Conservation (phyloP, 495 filamentous ascomycete genomes). For the Tuber borchii region DNA sequence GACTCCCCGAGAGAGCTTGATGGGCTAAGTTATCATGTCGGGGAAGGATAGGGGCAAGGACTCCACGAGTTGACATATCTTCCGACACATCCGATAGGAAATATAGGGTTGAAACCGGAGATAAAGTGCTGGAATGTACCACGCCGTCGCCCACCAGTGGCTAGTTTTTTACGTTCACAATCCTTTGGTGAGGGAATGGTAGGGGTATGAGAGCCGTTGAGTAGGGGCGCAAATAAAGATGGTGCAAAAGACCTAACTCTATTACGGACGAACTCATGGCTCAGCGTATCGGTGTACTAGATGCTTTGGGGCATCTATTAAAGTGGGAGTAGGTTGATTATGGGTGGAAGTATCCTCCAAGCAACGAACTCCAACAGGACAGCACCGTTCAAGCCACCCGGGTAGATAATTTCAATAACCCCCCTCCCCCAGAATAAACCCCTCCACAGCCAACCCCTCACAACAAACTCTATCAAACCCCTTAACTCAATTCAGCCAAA, state of each 20-base stretch:
- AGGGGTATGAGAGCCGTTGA: neutral
- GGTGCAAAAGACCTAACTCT: neutral
- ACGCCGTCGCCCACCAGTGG: neutral
- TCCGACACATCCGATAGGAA: neutral
- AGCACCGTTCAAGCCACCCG: neutral
- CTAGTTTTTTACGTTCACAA: neutral
- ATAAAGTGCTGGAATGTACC: conserved; percentile 6
- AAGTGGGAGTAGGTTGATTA: neutral
- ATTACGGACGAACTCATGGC: neutral
- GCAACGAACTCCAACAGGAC: neutral
- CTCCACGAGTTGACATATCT: neutral
- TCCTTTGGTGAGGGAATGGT: neutral
- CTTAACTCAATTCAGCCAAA: neutral
- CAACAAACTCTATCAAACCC: neutral
- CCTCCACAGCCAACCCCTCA: neutral
- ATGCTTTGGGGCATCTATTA: neutral
- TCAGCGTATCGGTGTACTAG: neutral
- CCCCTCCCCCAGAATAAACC: too few species aligned
- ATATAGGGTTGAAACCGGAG: conserved; percentile 6
- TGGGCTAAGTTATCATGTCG: conserved; percentile 8
- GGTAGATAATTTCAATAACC: neutral
- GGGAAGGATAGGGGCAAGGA: neutral
- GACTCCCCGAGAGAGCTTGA: neutral
- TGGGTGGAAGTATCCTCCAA: neutral
- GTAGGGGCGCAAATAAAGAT: neutral